These are phyloP conservation scores for Gnaphalium uliginosum DNA, from an alignment of 129 eudicot genomes.

Conservation along the genomic window DNA sequence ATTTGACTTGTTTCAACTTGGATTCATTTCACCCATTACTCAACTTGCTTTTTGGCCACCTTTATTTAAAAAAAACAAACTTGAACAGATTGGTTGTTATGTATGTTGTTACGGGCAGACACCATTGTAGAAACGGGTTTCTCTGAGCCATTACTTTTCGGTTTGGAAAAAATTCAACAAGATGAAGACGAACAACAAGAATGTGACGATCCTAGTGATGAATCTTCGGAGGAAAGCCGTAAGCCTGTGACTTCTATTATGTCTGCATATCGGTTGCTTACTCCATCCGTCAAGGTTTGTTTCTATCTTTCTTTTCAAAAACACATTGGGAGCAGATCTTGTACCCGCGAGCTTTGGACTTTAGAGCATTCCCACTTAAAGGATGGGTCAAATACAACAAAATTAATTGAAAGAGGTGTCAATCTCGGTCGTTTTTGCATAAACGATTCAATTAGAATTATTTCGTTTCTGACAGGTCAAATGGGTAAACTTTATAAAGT, in stretches of 20 bases:
- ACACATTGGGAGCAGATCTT: background rate
- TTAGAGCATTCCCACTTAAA: background rate
- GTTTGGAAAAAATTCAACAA: slow-evolving; percentile 39
- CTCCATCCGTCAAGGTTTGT: slow-evolving; percentile 78
- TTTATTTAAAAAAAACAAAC: background rate
- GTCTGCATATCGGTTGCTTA: slow-evolving; percentile 75
- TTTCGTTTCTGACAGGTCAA: background rate
- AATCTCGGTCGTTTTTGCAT: background rate
- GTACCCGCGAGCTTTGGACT: too few relatives aligned
- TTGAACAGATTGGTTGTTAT: slow-evolving; percentile 7
- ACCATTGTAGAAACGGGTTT: slow-evolving; percentile 44
- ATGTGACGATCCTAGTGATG: slow-evolving; percentile 47
- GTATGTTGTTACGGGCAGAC: slow-evolving; percentile 32
- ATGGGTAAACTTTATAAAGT: background rate
- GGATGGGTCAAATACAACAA: background rate
- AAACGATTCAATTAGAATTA: too few relatives aligned
- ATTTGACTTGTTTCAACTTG: background rate
- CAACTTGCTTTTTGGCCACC: background rate
- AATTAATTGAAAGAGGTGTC: background rate
- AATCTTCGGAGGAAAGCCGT: slow-evolving; percentile 48
- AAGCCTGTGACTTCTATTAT: slow-evolving; percentile 77
- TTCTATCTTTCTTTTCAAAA: background rate
- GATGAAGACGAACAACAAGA: slow-evolving; percentile 59
- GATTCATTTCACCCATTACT: slow-evolving; percentile 4
- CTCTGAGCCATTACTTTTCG: slow-evolving; percentile 56